Evolutionary conservation across 2,329 filamentous ascomycete species (phyloP), one percentile per base, ranked within the genome.

Genomic region (Emergomyces orientalis): DNA sequence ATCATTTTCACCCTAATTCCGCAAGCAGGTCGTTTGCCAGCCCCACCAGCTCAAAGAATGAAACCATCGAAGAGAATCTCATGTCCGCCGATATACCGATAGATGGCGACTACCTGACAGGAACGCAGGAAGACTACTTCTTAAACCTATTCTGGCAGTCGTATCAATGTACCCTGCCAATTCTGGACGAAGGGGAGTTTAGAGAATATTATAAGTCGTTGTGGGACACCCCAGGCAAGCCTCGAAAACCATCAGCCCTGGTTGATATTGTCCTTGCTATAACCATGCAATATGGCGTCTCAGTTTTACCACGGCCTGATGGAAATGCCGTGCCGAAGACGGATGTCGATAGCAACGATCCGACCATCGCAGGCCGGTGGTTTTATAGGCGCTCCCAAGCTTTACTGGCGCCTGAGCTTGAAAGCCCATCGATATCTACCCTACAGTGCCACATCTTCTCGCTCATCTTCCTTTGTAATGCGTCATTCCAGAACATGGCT

Each of bases 231-330:
- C 65, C 64, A 6, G 63, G 63, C 37, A 65, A 63, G 3, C 54
- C 63, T 7, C 73, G 81, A 7, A 76, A 76, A 61, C 72, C 77
- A 2, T 84, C 81, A 2, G 76, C 81, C 1, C 72, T 84, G 0
- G 78, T 81, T 0, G 82, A 84, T 63, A 82, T 83, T 30, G 70
- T 83, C 41, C 68, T 84, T 19, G 81, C 81, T 0, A 62, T 83
- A 11, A 80, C 78, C 64, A 79, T 84, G 73, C 81, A 83, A 68
- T 78, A 79, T 47, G 76, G 77, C 19, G 69, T 76, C 7, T 65
- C 71, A 6, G 66, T 67, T 60, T 8, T 71, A 32, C 59, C 65
- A n/a, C 62, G 62, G 58, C 27, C 47, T 32, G 27, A 43, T 49
- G 62, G 9, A 34, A 52, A 52, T 58, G 30, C 22, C 11, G 52